phyloP scores from a whole-genome alignment of 2,329 filamentous ascomycete genomes.

The Epichloe aotearoae region DNA sequence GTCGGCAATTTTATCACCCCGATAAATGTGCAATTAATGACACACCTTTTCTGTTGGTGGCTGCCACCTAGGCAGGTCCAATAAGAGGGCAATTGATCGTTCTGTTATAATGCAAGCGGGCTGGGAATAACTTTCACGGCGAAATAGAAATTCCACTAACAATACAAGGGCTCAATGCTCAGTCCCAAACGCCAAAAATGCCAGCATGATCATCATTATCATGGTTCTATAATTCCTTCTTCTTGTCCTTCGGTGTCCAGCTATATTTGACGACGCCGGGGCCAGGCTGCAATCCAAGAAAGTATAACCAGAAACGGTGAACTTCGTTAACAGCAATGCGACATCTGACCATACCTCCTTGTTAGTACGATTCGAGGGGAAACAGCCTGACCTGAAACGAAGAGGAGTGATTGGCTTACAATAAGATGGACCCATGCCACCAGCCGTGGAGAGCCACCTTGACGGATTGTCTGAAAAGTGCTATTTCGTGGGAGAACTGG shows the following conservation, averaged over 20 bases:
- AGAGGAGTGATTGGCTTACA: constrained; percentile 44
- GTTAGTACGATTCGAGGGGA: background rate
- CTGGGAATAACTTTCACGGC: no score
- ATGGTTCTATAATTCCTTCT: constrained; percentile 1
- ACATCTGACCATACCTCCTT: background rate
- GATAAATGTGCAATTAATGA: background rate
- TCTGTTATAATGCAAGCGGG: no score
- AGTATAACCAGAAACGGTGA: constrained; percentile 5
- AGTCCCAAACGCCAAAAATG: constrained; percentile 1
- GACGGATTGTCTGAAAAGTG: constrained; percentile 46
- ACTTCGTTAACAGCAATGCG: background rate
- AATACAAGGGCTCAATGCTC: background rate
- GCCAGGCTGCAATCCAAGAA: constrained; percentile 5
- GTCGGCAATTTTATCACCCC: no score
- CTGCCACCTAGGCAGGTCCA: background rate
- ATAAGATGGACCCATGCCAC: constrained; percentile 49
- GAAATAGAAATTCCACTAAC: background rate
- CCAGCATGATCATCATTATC: background rate
- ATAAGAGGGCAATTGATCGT: no score
- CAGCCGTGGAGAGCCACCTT: constrained; percentile 59
- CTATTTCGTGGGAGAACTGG: constrained; percentile 49
- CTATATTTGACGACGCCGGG: constrained; percentile 4
- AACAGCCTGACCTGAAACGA: background rate
- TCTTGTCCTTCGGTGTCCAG: constrained; percentile 6
- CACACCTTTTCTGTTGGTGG: background rate